Evolutionary conservation across 2,329 filamentous ascomycete species (phyloP).

Genomic region (Arthrobotrys musiformis): DNA sequence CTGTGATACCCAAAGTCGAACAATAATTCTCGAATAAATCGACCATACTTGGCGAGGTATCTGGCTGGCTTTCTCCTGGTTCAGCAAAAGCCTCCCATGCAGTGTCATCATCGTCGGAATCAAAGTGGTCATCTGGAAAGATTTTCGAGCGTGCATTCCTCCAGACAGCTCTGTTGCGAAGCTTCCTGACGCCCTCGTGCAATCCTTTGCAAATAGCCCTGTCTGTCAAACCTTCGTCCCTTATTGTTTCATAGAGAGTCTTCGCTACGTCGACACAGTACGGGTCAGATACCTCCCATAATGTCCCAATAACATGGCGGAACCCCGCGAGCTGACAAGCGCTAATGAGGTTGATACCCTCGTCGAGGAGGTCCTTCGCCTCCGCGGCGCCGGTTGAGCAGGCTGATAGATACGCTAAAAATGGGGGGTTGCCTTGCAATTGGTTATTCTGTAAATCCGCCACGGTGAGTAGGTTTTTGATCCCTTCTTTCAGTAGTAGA

Average conservation of each 20-base stretch:
- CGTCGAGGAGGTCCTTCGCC: not conserved
- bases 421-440: slow-evolving; percentile 2
- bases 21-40: too few relatives aligned
- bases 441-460: not conserved
- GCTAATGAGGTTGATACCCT: not conserved
- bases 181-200: slow-evolving; percentile 6
- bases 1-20: too few relatives aligned
- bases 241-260: slow-evolving; percentile 58
- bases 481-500: not conserved
- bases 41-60: too few relatives aligned
- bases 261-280: slow-evolving; percentile 61
- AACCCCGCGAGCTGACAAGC: slow-evolving; percentile 64
- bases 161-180: not conserved
- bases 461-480: not conserved
- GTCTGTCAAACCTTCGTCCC: slow-evolving; percentile 30
- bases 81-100: too few relatives aligned
- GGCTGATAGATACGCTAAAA: slow-evolving; percentile 13
- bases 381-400: not conserved
- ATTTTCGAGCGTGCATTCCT: too few relatives aligned
- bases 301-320: slow-evolving; percentile 63
- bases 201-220: slow-evolving; percentile 19
- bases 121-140: too few relatives aligned
- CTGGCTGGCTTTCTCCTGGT: too few relatives aligned
- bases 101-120: too few relatives aligned
- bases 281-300: slow-evolving; percentile 63